phyloP scores from a whole-genome alignment of 1,139 yeast genomes.

The Meyerozyma guilliermondii region DNA sequence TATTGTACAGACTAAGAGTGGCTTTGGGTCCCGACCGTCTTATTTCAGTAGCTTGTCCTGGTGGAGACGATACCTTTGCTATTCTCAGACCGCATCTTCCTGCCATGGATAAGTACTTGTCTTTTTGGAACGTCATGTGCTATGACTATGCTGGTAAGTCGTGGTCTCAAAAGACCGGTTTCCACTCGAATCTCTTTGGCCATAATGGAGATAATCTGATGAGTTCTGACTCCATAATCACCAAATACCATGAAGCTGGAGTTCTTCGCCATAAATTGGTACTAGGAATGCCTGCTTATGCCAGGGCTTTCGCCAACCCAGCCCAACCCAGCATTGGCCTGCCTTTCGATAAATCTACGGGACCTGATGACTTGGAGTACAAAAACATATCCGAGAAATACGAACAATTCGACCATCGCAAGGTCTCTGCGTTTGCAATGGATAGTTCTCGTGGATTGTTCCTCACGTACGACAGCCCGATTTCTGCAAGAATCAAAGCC shows the following conservation, averaged over 20 bases:
- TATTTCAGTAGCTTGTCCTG: slow-evolving; percentile 76
- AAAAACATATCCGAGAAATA: slow-evolving; percentile 42
- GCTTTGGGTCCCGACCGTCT: slow-evolving; percentile 34
- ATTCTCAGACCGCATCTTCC: slow-evolving; percentile 31
- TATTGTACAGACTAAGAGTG: slow-evolving; percentile 40
- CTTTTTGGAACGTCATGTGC: slow-evolving; percentile 84
- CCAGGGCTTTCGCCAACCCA: slow-evolving; percentile 55
- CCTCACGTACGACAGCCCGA: slow-evolving; percentile 62
- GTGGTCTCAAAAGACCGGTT: slow-evolving; percentile 62
- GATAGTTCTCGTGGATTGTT: slow-evolving; percentile 35
- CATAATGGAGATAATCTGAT: slow-evolving; percentile 37
- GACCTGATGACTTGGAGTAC: slow-evolving; percentile 44
- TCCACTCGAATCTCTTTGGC: slow-evolving; percentile 66
- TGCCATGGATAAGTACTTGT: slow-evolving; percentile 53
- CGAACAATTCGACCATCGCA: slow-evolving; percentile 48
- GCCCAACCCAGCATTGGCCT: slow-evolving; percentile 33
- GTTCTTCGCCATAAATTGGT: slow-evolving; percentile 51
- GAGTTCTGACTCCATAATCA: slow-evolving; percentile 47
- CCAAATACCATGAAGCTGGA: slow-evolving; percentile 36
- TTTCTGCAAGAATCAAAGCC: slow-evolving; percentile 55
- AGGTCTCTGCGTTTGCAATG: slow-evolving; percentile 58
- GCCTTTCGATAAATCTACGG: slow-evolving; percentile 41
- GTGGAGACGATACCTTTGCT: slow-evolving; percentile 43
- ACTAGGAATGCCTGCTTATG: slow-evolving; percentile 87
- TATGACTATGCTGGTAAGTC: slow-evolving; percentile 74